Conservation (phyloP, 2,329 filamentous ascomycete genomes). For the Colletotrichum scovillei region DNA sequence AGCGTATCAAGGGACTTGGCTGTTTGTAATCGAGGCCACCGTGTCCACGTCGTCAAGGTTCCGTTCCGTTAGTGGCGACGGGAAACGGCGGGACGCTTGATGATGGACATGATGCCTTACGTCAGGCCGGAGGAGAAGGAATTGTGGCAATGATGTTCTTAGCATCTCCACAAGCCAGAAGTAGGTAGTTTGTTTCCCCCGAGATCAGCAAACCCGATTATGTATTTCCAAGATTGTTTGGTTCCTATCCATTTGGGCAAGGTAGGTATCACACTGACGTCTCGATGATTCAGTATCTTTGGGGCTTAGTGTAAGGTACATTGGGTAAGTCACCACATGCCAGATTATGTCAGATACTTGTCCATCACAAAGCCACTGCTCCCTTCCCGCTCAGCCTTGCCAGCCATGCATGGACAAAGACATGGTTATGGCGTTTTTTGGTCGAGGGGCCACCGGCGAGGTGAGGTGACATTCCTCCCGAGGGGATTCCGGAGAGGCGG, state of each 20-base stretch:
- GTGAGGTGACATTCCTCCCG: slow-evolving; percentile 5
- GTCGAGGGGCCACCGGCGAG: background rate
- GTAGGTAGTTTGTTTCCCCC: no score
- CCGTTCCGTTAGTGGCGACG: background rate
- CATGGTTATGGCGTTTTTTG: background rate
- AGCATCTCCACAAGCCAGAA: slow-evolving; percentile 20
- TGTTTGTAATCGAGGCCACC: slow-evolving; percentile 33
- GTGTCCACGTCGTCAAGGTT: slow-evolving; percentile 25
- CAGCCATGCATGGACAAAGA: background rate
- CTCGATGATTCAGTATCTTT: background rate
- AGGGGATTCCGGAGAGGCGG: slow-evolving; percentile 13
- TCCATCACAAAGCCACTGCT: background rate
- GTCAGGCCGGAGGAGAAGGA: background rate
- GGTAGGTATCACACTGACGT: background rate
- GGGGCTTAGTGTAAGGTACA: background rate
- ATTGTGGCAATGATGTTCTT: slow-evolving; percentile 6
- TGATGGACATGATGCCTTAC: background rate
- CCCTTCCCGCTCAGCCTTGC: background rate
- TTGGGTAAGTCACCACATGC: background rate
- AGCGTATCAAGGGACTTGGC: background rate
- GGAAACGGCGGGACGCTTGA: slow-evolving; percentile 1
- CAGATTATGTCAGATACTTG: background rate
- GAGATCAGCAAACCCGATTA: background rate
- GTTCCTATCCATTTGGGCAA: no score
- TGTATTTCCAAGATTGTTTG: background rate